Evolutionary conservation across 208 protist genomes (phyloP), one percentile per base, ranked within the genome.

Genomic region (Leishmania major): DNA sequence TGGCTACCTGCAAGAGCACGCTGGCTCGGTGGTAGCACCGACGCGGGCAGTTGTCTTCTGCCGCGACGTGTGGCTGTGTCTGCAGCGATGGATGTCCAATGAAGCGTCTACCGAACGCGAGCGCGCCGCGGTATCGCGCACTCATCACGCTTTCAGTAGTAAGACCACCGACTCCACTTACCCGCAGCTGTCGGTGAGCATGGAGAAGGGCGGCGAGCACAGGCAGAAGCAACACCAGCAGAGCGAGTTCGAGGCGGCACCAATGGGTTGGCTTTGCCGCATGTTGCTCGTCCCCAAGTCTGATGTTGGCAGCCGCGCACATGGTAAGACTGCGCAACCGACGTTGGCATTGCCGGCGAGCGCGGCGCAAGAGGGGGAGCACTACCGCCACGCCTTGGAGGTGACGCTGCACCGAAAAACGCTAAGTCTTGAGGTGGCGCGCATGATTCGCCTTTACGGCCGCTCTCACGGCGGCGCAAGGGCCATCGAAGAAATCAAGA

Each of bases 1-100:
- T 31, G 90, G 88, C 6, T 96, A 92, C 73, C 79, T 96, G 51
- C 84, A 87, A 76, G 90, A 95, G 75, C 88, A 94, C 78, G 86
- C 78, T 67, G 84, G 84, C 40, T 79, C 92, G 2, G 79, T 85
- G 73, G 84, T 96, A 59, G 87, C 90, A 28, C 89, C 90, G 0
- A 90, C 81, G 62, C 84, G 89, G 74, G 87, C 86, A 35, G 90
- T 93, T 15, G 28, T 62, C 43, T 90, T 91, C 64, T 88, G 88
- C 64, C 37, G 83, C 5, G 88, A 90, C 10, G 83, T 90, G 25
- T 83, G 84, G 72, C n/a, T 28, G 37, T 81, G 83, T 51, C 70
- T 89, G 47, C 75, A 84, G 35, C 53, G 45, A 31, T 87, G 84
- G 84, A 78, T 88, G 71, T 19, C 0, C 15, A 35, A 25, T 43